Percentiles rank a stretch among this genome's conserved stretches.
phyloP scores from a whole-genome alignment of 441 rosid species.

The Jatropha multifida region DNA sequence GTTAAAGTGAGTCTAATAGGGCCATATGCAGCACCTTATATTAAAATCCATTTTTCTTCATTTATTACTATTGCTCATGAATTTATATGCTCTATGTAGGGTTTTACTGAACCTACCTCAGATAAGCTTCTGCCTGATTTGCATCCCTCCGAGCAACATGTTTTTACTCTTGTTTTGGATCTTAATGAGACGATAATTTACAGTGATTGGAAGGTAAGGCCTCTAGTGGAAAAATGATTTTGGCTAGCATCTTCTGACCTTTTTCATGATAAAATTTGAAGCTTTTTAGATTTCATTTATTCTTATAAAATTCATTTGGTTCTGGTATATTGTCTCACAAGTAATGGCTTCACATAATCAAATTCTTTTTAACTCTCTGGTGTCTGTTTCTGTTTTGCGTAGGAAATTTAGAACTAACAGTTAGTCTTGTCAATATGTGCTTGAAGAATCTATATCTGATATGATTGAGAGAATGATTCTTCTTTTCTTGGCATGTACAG shows the following conservation, averaged over 20 bases:
- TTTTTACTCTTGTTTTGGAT: slow-evolving; percentile 91
- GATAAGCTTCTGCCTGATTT: slow-evolving; percentile 97
- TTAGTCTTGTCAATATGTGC: neutral
- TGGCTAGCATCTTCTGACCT: neutral
- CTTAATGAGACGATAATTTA: slow-evolving; percentile 89
- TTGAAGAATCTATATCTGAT: slow-evolving; percentile 10
- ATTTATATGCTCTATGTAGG: slow-evolving; percentile 38
- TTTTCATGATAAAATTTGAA: slow-evolving; percentile 4
- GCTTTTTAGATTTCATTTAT: neutral
- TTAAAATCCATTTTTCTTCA: neutral
- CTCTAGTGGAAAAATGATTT: neutral
- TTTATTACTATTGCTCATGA: neutral
- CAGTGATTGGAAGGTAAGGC: slow-evolving; percentile 87
- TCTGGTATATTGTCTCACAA: neutral
- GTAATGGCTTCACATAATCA: neutral
- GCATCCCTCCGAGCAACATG: slow-evolving; percentile 82
- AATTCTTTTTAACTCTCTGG: neutral
- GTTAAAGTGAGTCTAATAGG: slow-evolving; percentile 50
- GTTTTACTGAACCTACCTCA: slow-evolving; percentile 87
- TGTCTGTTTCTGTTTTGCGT: neutral
- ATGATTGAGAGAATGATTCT: neutral
- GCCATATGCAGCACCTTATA: slow-evolving; percentile 16
- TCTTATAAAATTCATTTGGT: neutral
- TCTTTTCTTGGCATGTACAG: slow-evolving; percentile 33
- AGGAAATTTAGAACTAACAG: neutral